Evolutionary conservation across 352 stramenopile species (phyloP).

Genomic region (Phytopythium kandeliae): DNA sequence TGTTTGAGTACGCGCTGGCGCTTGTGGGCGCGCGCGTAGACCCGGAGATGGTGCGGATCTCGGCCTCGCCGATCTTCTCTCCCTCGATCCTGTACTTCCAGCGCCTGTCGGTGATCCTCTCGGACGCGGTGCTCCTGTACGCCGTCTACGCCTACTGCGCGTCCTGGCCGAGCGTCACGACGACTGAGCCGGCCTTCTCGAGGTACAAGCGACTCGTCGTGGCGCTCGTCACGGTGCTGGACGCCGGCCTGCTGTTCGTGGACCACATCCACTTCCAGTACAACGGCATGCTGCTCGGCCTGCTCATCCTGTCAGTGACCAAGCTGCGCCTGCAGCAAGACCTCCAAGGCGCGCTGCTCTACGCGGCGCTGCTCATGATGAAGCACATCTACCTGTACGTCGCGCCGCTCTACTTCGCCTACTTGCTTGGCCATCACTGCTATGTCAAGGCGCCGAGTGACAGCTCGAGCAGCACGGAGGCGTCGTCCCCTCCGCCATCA

Average conservation of each 20-base stretch:
- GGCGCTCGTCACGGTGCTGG: conserved; percentile 88
- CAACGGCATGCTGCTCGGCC: conserved; percentile 95
- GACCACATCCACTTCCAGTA: conserved; percentile 99
- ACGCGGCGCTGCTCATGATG: conserved; percentile 92
- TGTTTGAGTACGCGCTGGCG: conserved; percentile 92
- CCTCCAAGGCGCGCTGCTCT: conserved; percentile 86
- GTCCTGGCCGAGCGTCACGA: conserved; percentile 78
- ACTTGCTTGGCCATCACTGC: conserved; percentile 92
- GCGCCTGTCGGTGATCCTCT: conserved; percentile 88
- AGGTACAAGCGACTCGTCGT: conserved; percentile 56
- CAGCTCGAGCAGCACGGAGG: neutral
- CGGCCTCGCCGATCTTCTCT: conserved; percentile 49
- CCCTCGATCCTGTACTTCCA: conserved; percentile 86
- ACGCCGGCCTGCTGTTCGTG: conserved; percentile 93
- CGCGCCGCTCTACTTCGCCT: conserved; percentile 95
- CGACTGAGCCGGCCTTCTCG: conserved; percentile 56
- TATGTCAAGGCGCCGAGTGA: conserved; percentile 30
- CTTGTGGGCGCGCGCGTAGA: conserved; percentile 53
- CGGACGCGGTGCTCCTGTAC: conserved; percentile 89
- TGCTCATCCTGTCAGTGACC: conserved; percentile 90
- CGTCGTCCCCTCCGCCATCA: neutral
- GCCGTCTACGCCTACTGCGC: conserved; percentile 68
- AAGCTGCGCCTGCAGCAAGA: conserved; percentile 77
- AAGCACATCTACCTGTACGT: conserved; percentile 98
- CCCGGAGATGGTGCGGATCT: conserved; percentile 59